phyloP scores from a whole-genome alignment of 805 yeast species.

The Ogataea siamensis region DNA sequence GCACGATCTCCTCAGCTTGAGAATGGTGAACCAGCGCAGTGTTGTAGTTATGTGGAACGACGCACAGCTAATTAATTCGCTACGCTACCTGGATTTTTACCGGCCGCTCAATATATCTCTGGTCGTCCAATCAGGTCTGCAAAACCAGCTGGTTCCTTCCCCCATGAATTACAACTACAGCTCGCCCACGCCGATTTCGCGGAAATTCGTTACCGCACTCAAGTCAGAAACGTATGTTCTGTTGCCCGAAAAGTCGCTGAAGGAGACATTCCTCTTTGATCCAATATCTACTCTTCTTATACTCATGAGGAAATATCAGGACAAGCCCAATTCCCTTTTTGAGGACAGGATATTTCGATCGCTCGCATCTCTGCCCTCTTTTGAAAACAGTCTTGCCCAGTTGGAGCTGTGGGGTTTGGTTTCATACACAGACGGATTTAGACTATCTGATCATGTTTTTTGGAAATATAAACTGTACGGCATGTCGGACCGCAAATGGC shows the following conservation, averaged over 20 bases:
- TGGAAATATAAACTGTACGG: conserved; percentile 9
- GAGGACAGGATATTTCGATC: conserved; percentile 5
- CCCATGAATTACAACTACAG: conserved; percentile 8
- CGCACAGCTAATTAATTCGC: conserved; percentile 9
- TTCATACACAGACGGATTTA: conserved; percentile 7
- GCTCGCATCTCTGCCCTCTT: conserved; percentile 1
- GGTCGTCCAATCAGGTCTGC: conserved; percentile 10
- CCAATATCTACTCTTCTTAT: conserved; percentile 8
- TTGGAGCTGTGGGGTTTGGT: conserved; percentile 13
- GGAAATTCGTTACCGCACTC: not conserved
- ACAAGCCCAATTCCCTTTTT: conserved; percentile 5
- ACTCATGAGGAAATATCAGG: conserved; percentile 8
- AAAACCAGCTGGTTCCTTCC: not conserved
- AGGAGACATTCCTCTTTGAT: conserved; percentile 3
- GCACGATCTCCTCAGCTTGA: conserved; percentile 8
- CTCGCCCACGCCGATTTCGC: conserved; percentile 1
- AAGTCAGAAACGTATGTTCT: conserved; percentile 7
- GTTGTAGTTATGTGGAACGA: conserved; percentile 12
- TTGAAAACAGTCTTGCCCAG: conserved; percentile 11
- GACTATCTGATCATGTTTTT: conserved; percentile 12
- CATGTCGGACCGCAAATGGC: conserved; percentile 18
- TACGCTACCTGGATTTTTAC: conserved; percentile 10
- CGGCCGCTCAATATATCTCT: conserved; percentile 11
- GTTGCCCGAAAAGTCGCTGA: conserved; percentile 9
- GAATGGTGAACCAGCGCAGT: conserved; percentile 15